phyloP scores from a whole-genome alignment of 768 basidiomycete genomes.

The Russula compacta region DNA sequence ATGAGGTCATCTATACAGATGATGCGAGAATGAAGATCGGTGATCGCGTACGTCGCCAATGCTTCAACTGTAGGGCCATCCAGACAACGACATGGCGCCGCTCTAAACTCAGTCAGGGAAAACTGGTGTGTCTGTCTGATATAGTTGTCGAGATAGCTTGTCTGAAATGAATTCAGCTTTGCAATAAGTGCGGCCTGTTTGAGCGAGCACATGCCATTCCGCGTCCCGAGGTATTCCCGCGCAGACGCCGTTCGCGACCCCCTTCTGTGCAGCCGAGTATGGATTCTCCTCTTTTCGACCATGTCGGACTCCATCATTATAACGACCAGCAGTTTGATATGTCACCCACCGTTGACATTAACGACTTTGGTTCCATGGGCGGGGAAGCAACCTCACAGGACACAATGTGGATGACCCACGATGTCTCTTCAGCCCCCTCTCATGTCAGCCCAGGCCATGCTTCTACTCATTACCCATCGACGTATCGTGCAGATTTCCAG shows the following conservation, averaged over 20 bases:
- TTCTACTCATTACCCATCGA: neutral
- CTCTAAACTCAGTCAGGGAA: conserved; percentile 65
- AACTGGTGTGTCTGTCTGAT: conserved; percentile 39
- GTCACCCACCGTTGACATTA: neutral
- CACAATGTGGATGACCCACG: neutral
- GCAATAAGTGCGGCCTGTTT: conserved; percentile 65
- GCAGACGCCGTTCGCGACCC: neutral
- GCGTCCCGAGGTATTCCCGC: conserved; percentile 33
- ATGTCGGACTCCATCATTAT: neutral
- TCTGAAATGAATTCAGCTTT: conserved; percentile 12
- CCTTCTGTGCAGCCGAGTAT: neutral
- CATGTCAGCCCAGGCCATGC: neutral
- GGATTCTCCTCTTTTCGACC: neutral
- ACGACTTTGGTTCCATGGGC: neutral
- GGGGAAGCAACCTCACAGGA: neutral
- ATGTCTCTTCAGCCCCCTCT: neutral
- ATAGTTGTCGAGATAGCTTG: neutral
- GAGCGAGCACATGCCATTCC: conserved; percentile 71
- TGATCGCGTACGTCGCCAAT: conserved; percentile 61
- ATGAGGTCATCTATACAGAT: conserved; percentile 40
- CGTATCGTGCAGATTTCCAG: neutral
- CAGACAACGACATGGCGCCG: conserved; percentile 76
- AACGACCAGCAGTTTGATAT: neutral
- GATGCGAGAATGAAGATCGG: conserved; percentile 72
- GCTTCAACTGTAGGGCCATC: conserved; percentile 77